A percentile compares a stretch with the other conserved stretches of the same genome.
phyloP scores from a whole-genome alignment of 2,329 filamentous ascomycete genomes.

The Xylaria sp. region DNA sequence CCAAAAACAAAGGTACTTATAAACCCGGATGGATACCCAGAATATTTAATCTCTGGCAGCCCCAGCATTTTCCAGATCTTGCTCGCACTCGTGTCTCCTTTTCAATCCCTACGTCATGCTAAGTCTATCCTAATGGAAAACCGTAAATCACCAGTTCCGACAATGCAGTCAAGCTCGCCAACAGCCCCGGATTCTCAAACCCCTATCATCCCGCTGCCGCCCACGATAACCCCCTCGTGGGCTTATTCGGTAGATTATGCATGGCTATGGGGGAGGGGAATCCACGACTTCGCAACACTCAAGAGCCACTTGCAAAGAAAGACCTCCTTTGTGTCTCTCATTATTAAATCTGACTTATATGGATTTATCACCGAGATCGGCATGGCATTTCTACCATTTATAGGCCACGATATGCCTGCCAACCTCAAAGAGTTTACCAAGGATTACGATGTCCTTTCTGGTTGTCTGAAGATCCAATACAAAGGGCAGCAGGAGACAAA shows the following conservation, averaged over 20 bases:
- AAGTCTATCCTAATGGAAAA: too few relatives aligned
- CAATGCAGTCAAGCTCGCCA: conserved; percentile 12
- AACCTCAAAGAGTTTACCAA: conserved; percentile 17
- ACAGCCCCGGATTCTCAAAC: conserved; percentile 13
- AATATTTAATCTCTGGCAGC: too few relatives aligned
- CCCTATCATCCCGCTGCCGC: neutral
- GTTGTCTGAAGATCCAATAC: conserved; percentile 14
- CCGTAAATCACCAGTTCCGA: neutral
- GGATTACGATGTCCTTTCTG: conserved; percentile 2
- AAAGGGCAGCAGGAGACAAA: conserved; percentile 5
- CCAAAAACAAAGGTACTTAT: too few relatives aligned
- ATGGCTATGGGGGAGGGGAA: neutral
- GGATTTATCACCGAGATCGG: conserved; percentile 26
- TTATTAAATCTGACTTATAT: conserved; percentile 9
- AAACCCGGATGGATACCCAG: too few relatives aligned
- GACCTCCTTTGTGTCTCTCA: conserved; percentile 23
- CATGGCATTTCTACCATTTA: conserved; percentile 24
- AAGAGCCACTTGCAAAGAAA: conserved; percentile 14
- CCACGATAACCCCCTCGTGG: conserved; percentile 20
- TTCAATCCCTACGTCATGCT: too few relatives aligned
- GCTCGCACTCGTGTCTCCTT: too few relatives aligned
- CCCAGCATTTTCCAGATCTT: too few relatives aligned
- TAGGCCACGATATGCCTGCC: conserved; percentile 13
- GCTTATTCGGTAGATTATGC: neutral
- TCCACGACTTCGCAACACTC: conserved; percentile 26